These are phyloP conservation scores for Gynandropsis gynandra DNA, from an alignment of 345 rosid species.

Conservation along the genomic window DNA sequence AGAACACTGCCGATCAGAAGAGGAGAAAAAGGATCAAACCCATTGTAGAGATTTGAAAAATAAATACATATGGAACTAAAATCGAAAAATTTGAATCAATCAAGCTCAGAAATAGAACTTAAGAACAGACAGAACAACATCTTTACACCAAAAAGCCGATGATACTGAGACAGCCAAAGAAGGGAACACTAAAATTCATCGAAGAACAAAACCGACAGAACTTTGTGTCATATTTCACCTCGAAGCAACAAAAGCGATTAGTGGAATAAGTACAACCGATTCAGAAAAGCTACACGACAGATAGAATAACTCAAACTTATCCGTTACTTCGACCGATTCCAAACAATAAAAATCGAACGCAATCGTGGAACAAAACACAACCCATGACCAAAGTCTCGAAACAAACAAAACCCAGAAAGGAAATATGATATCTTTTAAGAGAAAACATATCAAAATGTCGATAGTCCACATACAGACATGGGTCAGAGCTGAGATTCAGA, in stretches of 20 bases:
- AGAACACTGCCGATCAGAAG: slow-evolving; percentile 25
- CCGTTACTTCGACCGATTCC: too few relatives aligned
- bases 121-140: not conserved
- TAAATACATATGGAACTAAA: not conserved
- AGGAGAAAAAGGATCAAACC: not conserved
- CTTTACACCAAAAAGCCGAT: not conserved
- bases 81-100: not conserved
- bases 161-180: too few relatives aligned
- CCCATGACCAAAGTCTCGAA: not conserved
- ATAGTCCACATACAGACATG: not conserved
- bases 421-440: not conserved
- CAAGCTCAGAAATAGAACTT: not conserved
- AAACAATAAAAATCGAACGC: too few relatives aligned
- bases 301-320: too few relatives aligned
- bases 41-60: not conserved
- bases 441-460: not conserved
- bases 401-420: slow-evolving; percentile 20
- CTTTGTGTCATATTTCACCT: too few relatives aligned
- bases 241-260: too few relatives aligned
- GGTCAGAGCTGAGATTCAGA: not conserved
- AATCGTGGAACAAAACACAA: not conserved
- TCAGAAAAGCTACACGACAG: too few relatives aligned
- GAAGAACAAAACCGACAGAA: too few relatives aligned
- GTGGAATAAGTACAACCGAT: too few relatives aligned
- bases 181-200: not conserved